A percentile compares a stretch with the other conserved stretches of the same genome.
Conservation (phyloP, 345 rosid genomes). For the Salix exigua region DNA sequence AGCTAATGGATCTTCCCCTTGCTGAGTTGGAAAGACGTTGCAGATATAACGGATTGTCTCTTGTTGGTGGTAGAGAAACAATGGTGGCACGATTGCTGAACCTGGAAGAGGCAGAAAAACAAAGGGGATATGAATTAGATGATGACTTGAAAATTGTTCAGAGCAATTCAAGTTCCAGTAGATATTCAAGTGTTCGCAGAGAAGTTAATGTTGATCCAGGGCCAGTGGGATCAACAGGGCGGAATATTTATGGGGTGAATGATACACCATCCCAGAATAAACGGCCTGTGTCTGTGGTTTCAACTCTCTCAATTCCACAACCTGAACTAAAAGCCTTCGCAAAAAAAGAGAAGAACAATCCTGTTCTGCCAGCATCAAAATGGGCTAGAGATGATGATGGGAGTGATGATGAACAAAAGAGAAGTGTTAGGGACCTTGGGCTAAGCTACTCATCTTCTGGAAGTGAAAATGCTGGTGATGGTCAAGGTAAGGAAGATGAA, state of each 20-base stretch:
- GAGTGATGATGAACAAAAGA: conserved; percentile 76
- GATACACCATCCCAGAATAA: conserved; percentile 36
- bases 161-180: conserved; percentile 48
- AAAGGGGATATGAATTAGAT: conserved; percentile 73
- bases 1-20: conserved; percentile 82
- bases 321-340: conserved; percentile 62
- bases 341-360: conserved; percentile 71
- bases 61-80: conserved; percentile 91
- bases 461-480: conserved; percentile 75
- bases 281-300: conserved; percentile 38
- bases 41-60: conserved; percentile 95
- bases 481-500: conserved; percentile 53
- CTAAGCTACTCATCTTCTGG: conserved; percentile 88
- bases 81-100: conserved; percentile 93
- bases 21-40: conserved; percentile 96
- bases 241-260: conserved; percentile 45
- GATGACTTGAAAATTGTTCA: conserved; percentile 62
- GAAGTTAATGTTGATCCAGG: conserved; percentile 49
- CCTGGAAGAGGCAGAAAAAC: conserved; percentile 94
- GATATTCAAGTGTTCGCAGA: conserved; percentile 46
- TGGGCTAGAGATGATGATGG: conserved; percentile 97
- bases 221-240: conserved; percentile 39
- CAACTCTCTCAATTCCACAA: conserved; percentile 53
- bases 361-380: conserved; percentile 80
- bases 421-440: conserved; percentile 46